phyloP scores from a whole-genome alignment of 306 rosid species.

The Coriaria nepalensis region DNA sequence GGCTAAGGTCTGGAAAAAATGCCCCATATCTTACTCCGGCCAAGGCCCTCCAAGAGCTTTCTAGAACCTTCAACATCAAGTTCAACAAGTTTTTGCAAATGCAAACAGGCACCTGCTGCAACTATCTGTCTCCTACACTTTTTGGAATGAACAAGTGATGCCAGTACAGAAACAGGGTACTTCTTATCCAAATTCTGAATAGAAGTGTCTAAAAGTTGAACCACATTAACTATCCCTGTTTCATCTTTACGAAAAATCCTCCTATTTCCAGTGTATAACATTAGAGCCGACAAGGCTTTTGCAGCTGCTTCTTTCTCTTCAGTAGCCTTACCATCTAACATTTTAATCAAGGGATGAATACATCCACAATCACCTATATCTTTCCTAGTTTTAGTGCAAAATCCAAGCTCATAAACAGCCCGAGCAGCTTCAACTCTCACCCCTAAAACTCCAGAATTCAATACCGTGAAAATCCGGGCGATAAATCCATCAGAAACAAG shows the following conservation, averaged over 20 bases:
- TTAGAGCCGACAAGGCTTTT: conserved; percentile 52
- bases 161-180: conserved; percentile 61
- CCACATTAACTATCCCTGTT: conserved; percentile 49
- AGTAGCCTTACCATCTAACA: conserved; percentile 81
- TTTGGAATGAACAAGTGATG: conserved; percentile 49
- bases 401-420: conserved; percentile 56
- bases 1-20: conserved; percentile 66
- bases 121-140: conserved; percentile 68
- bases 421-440: conserved; percentile 57
- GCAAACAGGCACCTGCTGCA: conserved; percentile 57
- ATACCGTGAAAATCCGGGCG: conserved; percentile 30
- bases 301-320: conserved; percentile 77
- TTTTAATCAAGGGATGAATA: conserved; percentile 41
- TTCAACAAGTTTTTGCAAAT: conserved; percentile 61
- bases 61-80: conserved; percentile 68
- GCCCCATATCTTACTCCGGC: conserved; percentile 87
- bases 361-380: conserved; percentile 78
- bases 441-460: conserved; percentile 59
- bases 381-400: conserved; percentile 40
- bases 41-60: conserved; percentile 67
- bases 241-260: conserved; percentile 50
- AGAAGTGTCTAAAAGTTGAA: conserved; percentile 69
- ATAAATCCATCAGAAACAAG: conserved; percentile 50
- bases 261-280: conserved; percentile 32
- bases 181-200: conserved; percentile 50